Conservation (phyloP, 345 rosid genomes). For the thale cress (Arabidopsis thaliana) region TAIR10.1 NC_003071.7:14592501-14593000, state of each 20-base stretch:
- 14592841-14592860: slow-evolving; percentile 18
- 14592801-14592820: slow-evolving; percentile 13
- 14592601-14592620: not conserved
- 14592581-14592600: not conserved
- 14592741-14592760: slow-evolving; percentile 34
- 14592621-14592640: not conserved
- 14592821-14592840: not conserved
- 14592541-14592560: not conserved
- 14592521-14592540: not conserved
- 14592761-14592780: slow-evolving; percentile 41
- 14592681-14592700: slow-evolving; percentile 6
- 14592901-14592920: not conserved
- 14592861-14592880: slow-evolving; percentile 1
- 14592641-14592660: not conserved
- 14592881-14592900: not conserved
- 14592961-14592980: not conserved
- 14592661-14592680: slow-evolving; percentile 9
- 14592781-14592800: slow-evolving; percentile 39
- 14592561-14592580: not conserved
- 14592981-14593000: not conserved
- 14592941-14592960: not conserved
- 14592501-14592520: not conserved
- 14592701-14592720: slow-evolving; percentile 29
- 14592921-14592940: not conserved
- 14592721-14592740: slow-evolving; percentile 21